These are phyloP conservation scores for Sphaerulina vaccinii DNA, from an alignment of 2,329 filamentous ascomycete genomes.

Conservation along the genomic window DNA sequence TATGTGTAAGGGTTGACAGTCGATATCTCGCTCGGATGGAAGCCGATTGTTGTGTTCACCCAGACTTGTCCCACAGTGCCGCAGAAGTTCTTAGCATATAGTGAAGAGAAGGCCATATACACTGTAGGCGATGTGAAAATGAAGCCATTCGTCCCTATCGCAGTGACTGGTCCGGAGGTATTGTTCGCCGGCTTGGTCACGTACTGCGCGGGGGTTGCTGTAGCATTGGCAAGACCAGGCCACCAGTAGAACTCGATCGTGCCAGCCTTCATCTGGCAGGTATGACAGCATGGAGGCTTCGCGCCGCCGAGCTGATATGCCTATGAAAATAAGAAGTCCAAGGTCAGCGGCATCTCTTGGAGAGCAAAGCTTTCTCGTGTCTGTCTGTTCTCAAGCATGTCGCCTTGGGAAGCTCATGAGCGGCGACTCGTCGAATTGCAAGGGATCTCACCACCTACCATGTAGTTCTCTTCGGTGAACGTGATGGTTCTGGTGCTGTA, in stretches of 20 bases:
- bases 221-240: constrained; percentile 13
- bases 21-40: constrained; percentile 15
- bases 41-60: constrained; percentile 15
- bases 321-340: no score
- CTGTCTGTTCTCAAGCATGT: no score
- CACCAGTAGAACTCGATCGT: constrained; percentile 19
- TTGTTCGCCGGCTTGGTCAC: neutral
- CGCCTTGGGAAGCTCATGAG: no score
- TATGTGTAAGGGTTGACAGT: constrained; percentile 10
- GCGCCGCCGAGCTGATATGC: constrained; percentile 12
- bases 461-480: constrained; percentile 9
- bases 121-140: constrained; percentile 15
- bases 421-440: no score
- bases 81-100: constrained; percentile 15
- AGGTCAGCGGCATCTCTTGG: no score
- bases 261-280: constrained; percentile 13
- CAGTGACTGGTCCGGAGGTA: neutral
- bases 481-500: constrained; percentile 15
- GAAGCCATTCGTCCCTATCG: constrained; percentile 9
- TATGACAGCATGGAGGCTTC: constrained; percentile 15
- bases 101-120: constrained; percentile 16
- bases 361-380: no score
- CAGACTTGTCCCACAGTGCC: constrained; percentile 12
- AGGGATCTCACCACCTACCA: no score
- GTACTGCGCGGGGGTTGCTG: neutral